These are phyloP conservation scores for Fusarium proliferatum DNA, from an alignment of 2,329 filamentous ascomycete genomes.

Conservation along the genomic window DNA sequence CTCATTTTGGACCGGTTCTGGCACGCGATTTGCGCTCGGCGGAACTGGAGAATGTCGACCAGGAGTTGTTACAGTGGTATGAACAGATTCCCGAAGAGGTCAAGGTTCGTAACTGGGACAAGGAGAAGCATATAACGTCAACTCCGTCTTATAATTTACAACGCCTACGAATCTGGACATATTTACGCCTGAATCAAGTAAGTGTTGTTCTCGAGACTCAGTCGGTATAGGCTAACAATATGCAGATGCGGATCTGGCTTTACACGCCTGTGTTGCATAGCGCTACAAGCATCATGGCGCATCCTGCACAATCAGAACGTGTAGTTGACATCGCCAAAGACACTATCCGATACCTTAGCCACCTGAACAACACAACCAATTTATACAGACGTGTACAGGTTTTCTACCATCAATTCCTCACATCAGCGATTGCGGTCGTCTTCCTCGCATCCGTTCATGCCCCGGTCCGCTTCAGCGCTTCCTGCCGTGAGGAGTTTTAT, in stretches of 20 bases:
- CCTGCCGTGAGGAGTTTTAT: constrained; percentile 81
- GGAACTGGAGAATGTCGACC: constrained; percentile 84
- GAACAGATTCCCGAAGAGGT: constrained; percentile 74
- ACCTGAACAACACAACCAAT: constrained; percentile 77
- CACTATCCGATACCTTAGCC: constrained; percentile 76
- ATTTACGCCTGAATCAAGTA: constrained; percentile 84
- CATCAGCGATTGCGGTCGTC: constrained; percentile 78
- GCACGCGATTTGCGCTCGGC: constrained; percentile 74
- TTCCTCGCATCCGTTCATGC: constrained; percentile 83
- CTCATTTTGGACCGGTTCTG: constrained; percentile 72
- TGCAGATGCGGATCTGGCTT: constrained; percentile 81
- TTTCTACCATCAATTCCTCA: constrained; percentile 84
- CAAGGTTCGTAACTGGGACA: constrained; percentile 68
- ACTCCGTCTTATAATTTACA: constrained; percentile 73
- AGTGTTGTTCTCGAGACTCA: constrained; percentile 7
- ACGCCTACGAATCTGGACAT: constrained; percentile 84
- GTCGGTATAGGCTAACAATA: constrained; percentile 2
- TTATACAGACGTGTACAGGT: constrained; percentile 78
- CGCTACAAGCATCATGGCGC: constrained; percentile 82
- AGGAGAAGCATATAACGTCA: constrained; percentile 62
- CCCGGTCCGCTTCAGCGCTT: constrained; percentile 74
- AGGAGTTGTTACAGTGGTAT: constrained; percentile 89
- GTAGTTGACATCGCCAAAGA: constrained; percentile 81
- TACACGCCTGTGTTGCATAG: constrained; percentile 90
- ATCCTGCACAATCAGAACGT: constrained; percentile 77